Evolutionary conservation across 768 basidiomycete species (phyloP), one percentile per base, ranked within the genome.

Genomic region (Inosperma sp.): DNA sequence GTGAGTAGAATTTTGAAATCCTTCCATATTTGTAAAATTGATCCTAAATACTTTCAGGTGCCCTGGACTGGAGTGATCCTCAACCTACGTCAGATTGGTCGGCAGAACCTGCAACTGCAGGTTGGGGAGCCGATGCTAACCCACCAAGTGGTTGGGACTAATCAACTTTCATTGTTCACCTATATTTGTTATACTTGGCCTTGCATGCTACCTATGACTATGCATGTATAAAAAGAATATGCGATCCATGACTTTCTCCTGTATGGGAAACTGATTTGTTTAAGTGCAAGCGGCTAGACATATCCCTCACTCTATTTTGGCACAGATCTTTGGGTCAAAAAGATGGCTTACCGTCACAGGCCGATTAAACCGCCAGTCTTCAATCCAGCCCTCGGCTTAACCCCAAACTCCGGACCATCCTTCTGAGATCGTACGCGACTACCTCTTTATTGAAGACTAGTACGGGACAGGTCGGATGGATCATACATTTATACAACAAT

Each of bases 51-150:
- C 30, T 57, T 53, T 3, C 56, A 83, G 84, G 77, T 65, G 82
- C 78, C 55, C 83, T 94, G 62, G 91, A 93, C 75, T 93, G 91
- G 91, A 71, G 83, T 56, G 86, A 91, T 29, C 63, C 75, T 44
- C 68, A 77, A 52, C 68, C 72, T 42, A 67, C 77, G 23, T 73
- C 79, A 43, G 93, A 95, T 75, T 96, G 93, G 93, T 73, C 90
- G 61, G 91, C 92, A 53, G 93, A 93, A 66, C 83, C 91, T 37
- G 64, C 78, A 49, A 71, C 73, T 50, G 69, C 68, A 49, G 72
- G 73, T 57, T 78, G 76, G 76, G 75, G 68, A 45, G 72, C 72
- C 29, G 73, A 72, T 37, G 60, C 68, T 3, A 54, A 63, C 31
- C 59, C 65, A 26, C 49, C 54, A 30, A 51, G 63, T 35, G 73